Evolutionary conservation across 2,329 filamentous ascomycete species (phyloP), one percentile per base, ranked within the genome.

Genomic region (Furcasterigmium furcatum): DNA sequence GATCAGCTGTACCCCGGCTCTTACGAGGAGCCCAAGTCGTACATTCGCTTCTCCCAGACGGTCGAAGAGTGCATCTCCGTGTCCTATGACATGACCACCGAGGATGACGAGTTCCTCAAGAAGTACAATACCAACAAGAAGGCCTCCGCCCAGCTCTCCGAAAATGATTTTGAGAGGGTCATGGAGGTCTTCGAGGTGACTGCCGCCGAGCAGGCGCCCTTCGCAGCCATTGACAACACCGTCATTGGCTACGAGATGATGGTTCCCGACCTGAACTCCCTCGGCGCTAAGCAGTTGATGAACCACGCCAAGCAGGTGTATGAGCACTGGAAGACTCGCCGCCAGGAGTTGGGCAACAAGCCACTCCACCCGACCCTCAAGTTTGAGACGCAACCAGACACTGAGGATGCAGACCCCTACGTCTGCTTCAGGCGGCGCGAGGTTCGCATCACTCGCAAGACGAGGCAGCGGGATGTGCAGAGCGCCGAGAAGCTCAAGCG

Each of bases 391-490:
- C 90, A 94, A 52, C 87, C 90, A 62, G 92, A 97, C 54, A 95
- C 86, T 50, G 94, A 99, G 65, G 94, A 99, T 63, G 83, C 88
- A 58, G 94, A 99, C 68, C 94, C 94, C 41, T 99, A 96, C 70
- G 91, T 99, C 59, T 99, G 94, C 70, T 99, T 99, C 80, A 84
- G 94, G 62, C 84, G 94, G 56, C 88, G 94, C 52, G 94, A 99
- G 68, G 88, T 95, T 39, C 86, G 94, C 47, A 90, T 95, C 64
- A 92, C 91, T 41, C 87, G 94, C 57, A 99, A 97, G 72, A 99
- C 94, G 30, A 82, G 94, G 60, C 90, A 89, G 55, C 84, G 94
- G 60, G 94, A 99, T 72, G 89, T 89, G 29, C 92, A 96, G 67
- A 90, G 92, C 58, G 89, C 88, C 45, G 94, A 99, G 63, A 96